Percentiles rank a stretch among this genome's conserved stretches.
These are phyloP conservation scores for Nemania bipapillata DNA, from an alignment of 2,329 filamentous ascomycete genomes.

Conservation along the genomic window DNA sequence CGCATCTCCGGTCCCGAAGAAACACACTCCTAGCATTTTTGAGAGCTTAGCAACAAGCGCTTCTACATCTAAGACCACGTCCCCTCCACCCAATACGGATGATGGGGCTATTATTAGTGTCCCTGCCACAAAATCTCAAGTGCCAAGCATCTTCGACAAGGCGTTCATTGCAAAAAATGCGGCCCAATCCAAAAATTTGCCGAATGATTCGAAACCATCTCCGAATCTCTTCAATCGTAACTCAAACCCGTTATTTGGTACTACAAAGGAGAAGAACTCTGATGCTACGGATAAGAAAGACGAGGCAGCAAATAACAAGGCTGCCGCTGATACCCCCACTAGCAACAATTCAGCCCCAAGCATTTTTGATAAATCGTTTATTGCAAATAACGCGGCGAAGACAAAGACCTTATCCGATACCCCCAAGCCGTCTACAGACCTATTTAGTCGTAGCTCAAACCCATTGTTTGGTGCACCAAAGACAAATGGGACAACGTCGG, in stretches of 20 bases:
- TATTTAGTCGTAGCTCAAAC: slow-evolving; percentile 45
- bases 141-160: slow-evolving; percentile 36
- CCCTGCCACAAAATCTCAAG: slow-evolving; percentile 7
- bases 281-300: neutral
- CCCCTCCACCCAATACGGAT: slow-evolving; percentile 25
- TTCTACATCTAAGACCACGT: slow-evolving; percentile 11
- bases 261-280: slow-evolving; percentile 8
- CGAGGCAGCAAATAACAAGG: neutral
- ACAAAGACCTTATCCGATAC: slow-evolving; percentile 37
- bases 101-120: slow-evolving; percentile 16
- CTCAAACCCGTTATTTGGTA: slow-evolving; percentile 37
- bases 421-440: slow-evolving; percentile 36
- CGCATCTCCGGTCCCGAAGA: slow-evolving; percentile 13
- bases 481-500: slow-evolving; percentile 46
- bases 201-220: slow-evolving; percentile 37
- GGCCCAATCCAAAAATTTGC: slow-evolving; percentile 34
- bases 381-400: slow-evolving; percentile 34
- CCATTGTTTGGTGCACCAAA: slow-evolving; percentile 36
- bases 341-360: slow-evolving; percentile 12
- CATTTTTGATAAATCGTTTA: slow-evolving; percentile 39
- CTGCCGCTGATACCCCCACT: neutral
- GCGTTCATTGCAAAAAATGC: slow-evolving; percentile 34
- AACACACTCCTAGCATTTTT: slow-evolving; percentile 29
- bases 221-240: slow-evolving; percentile 43
- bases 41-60: slow-evolving; percentile 11